A percentile compares a stretch with the other conserved stretches of the same genome.
Evolutionary conservation across 2,329 filamentous ascomycete species (phyloP).

Genomic region (Colletotrichum musae): DNA sequence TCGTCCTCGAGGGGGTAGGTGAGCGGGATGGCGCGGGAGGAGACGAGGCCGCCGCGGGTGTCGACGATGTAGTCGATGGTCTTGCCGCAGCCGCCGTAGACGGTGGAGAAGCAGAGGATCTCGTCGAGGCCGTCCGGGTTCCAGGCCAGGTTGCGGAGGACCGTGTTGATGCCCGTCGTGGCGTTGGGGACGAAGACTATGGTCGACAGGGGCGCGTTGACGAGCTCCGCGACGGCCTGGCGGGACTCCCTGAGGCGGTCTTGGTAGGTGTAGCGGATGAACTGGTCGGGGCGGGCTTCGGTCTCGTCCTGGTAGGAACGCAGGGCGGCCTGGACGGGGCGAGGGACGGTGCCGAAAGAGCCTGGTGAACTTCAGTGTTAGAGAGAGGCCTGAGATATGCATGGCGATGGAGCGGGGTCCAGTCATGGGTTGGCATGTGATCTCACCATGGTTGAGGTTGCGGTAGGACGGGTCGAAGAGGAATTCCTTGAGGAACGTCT

Average conservation of each 20-base stretch:
- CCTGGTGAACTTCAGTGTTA: constrained; percentile 59
- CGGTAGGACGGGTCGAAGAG: constrained; percentile 76
- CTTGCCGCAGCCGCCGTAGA: constrained; percentile 85
- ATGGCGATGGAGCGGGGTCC: neutral
- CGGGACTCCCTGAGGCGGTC: constrained; percentile 75
- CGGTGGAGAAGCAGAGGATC: constrained; percentile 83
- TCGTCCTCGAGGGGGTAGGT: constrained; percentile 80
- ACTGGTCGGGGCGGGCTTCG: constrained; percentile 81
- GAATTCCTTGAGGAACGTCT: constrained; percentile 73
- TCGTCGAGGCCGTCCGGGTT: constrained; percentile 79
- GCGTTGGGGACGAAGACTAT: constrained; percentile 87
- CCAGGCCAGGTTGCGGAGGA: constrained; percentile 83
- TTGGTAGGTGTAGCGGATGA: constrained; percentile 79
- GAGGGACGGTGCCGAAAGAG: constrained; percentile 85
- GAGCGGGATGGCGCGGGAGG: constrained; percentile 69
- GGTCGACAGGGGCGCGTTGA: constrained; percentile 76
- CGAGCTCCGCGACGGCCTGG: constrained; percentile 72
- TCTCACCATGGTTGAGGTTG: constrained; percentile 83
- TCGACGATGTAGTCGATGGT: constrained; percentile 81
- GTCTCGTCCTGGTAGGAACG: constrained; percentile 75
- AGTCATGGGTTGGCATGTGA: neutral
- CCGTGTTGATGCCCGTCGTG: constrained; percentile 82
- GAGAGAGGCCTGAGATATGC: constrained; percentile 31
- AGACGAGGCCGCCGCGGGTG: constrained; percentile 63
- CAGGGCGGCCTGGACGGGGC: constrained; percentile 70